Evolutionary conservation across 163 green algal genomes (phyloP), one percentile per base, ranked within the genome.

Genomic region (Scenedesmus sp.): DNA sequence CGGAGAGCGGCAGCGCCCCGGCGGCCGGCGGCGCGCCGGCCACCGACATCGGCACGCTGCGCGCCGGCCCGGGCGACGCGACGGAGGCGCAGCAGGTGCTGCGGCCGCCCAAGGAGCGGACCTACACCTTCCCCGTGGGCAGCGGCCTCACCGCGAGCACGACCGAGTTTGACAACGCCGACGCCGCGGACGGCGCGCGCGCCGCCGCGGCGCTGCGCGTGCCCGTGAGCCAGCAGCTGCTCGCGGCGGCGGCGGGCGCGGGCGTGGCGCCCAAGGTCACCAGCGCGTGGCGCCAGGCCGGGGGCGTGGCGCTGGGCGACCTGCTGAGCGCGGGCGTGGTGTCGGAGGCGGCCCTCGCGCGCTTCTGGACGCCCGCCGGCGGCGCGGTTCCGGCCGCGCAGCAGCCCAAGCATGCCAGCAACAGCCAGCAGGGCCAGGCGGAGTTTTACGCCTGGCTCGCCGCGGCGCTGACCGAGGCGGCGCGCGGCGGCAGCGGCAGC

Each of bases 111-210:
- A 54, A 57, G 33, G 67, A 76, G 34, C 44, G 34, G 33, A 76
- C 67, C n/a, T 76, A 65, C 67, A 76, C 67, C 5, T 76, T 76
- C 29, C 3, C 18, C 26, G 67, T 76, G 1, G 67, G 67, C 51
- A 51, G 53, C 13, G 67, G 67, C 34, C 67, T 76, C 2, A 76
- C 67, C 26, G 67, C 67, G 15, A 76, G 51, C 51, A 76, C 67
- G 13, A 76, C 67, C 17, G 31, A n/a, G 51, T 76, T 76, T 76
- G 67, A 65, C 4, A 45, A 65, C 50, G 33, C 67, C 51, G 33
- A 20, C 11, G 33, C 28, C 18, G 20, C 24, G 50, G 51, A 31
- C 31, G 67, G 10, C 26, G 51, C 39, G 39, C 39, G 7, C 7
- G 39, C 39, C 39, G 39, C 39, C 39, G 39, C 6, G 39, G 39